These are phyloP conservation scores for Letharia columbiana DNA, from an alignment of 495 filamentous ascomycete genomes.

Conservation along the genomic window DNA sequence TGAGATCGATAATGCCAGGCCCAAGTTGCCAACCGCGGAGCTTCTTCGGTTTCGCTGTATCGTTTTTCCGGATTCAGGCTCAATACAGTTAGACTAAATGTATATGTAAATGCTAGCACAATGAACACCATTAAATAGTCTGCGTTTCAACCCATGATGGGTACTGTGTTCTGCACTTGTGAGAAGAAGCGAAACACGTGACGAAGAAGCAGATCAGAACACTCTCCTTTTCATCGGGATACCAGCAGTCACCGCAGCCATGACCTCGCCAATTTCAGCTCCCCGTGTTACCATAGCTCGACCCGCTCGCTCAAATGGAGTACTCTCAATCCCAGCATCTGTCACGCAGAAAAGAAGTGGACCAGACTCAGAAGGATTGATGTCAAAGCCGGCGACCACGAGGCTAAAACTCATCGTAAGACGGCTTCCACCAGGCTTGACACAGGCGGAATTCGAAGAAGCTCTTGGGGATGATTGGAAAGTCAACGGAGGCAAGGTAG, in stretches of 20 bases:
- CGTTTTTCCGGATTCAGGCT: background rate
- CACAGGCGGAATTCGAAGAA: constrained; percentile 64
- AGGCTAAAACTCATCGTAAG: constrained; percentile 81
- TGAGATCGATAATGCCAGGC: background rate
- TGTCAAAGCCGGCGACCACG: constrained; percentile 49
- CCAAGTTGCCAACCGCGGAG: background rate
- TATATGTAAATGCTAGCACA: background rate
- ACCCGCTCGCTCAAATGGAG: constrained; percentile 34
- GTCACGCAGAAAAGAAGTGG: constrained; percentile 51
- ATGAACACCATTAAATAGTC: background rate
- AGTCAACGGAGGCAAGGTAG: constrained; percentile 65
- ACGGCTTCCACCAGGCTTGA: constrained; percentile 77
- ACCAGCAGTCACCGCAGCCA: background rate
- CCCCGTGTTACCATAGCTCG: constrained; percentile 20
- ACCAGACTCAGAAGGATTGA: constrained; percentile 33
- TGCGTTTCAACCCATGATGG: too few relatives aligned
- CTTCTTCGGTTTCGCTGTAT: background rate
- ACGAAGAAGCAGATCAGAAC: background rate
- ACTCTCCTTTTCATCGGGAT: background rate
- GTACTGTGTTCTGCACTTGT: background rate
- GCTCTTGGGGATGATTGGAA: constrained; percentile 79
- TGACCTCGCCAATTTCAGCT: constrained; percentile 17
- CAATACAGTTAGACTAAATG: background rate
- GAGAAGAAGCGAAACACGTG: background rate
- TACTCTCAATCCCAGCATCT: constrained; percentile 51